A percentile compares a stretch with the other conserved stretches of the same genome.
Conservation (phyloP, 352 stramenopile genomes). For the Thalassiosira hispida region DNA sequence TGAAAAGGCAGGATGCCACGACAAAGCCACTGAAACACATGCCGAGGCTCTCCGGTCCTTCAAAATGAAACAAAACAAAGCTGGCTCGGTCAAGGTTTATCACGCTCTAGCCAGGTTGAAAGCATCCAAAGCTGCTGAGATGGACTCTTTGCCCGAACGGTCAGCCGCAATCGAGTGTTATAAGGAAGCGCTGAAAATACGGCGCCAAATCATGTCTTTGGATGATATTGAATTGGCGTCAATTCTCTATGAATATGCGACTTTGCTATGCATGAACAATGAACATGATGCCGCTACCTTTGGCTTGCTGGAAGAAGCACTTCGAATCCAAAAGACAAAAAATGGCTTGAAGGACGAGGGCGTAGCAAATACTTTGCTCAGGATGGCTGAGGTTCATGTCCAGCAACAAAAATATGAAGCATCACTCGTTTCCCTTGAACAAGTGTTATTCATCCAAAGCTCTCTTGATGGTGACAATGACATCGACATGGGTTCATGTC, state of each 20-base stretch:
- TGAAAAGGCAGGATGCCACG: slow-evolving; percentile 43
- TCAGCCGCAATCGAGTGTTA: slow-evolving; percentile 59
- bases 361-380: slow-evolving; percentile 56
- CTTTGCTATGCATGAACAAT: slow-evolving; percentile 43
- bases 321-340: slow-evolving; percentile 58
- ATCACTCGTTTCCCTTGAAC: slow-evolving; percentile 57
- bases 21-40: slow-evolving; percentile 41
- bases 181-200: slow-evolving; percentile 52
- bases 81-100: slow-evolving; percentile 43
- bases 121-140: slow-evolving; percentile 35
- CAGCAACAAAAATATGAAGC: slow-evolving; percentile 50
- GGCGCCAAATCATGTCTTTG: slow-evolving; percentile 51
- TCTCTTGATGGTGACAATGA: slow-evolving; percentile 29
- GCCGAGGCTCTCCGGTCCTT: slow-evolving; percentile 52
- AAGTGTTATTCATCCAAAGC: slow-evolving; percentile 58
- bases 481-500: slow-evolving; percentile 52
- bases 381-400: slow-evolving; percentile 45
- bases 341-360: slow-evolving; percentile 48
- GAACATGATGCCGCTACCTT: slow-evolving; percentile 46
- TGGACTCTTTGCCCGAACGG: slow-evolving; percentile 34
- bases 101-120: slow-evolving; percentile 47
- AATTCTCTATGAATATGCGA: slow-evolving; percentile 55
- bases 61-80: slow-evolving; percentile 58
- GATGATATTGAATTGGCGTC: slow-evolving; percentile 58
- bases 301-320: slow-evolving; percentile 59